phyloP scores from a whole-genome alignment of 2,329 filamentous ascomycete genomes.

The Mariannaea sp. region DNA sequence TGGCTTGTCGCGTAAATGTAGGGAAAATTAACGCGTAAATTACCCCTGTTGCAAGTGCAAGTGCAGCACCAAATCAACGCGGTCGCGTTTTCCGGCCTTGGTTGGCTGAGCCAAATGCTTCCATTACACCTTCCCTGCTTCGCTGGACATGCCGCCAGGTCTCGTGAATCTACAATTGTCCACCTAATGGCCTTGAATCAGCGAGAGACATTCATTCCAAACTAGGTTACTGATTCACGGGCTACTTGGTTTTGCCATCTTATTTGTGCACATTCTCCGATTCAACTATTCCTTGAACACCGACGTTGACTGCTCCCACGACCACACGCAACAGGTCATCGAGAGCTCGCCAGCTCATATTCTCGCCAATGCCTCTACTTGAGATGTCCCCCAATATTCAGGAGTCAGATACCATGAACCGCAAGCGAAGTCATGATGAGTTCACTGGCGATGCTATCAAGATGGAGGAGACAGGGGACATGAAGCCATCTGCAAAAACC shows the following conservation, averaged over 20 bases:
- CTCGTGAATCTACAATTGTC: conserved; percentile 16
- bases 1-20: background rate
- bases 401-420: conserved; percentile 48
- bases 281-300: background rate
- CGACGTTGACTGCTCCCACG: background rate
- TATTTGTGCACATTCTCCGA: background rate
- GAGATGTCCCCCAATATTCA: conserved; percentile 55
- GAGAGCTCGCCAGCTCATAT: conserved; percentile 1
- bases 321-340: conserved; percentile 3
- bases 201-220: background rate
- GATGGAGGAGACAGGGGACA: conserved; percentile 27
- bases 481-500: conserved; percentile 24
- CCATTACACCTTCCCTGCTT: conserved; percentile 16
- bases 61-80: conserved; percentile 45
- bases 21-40: conserved; percentile 31
- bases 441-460: conserved; percentile 45
- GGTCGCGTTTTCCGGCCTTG: conserved; percentile 38
- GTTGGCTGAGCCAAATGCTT: conserved; percentile 22
- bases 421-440: conserved; percentile 55
- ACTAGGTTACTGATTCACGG: background rate
- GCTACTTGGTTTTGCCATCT: background rate
- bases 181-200: background rate
- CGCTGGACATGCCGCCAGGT: conserved; percentile 3
- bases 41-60: too few species aligned
- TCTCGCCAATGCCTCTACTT: conserved; percentile 51